phyloP scores from a whole-genome alignment of 345 rosid species.

The Eutrema yunnanense region DNA sequence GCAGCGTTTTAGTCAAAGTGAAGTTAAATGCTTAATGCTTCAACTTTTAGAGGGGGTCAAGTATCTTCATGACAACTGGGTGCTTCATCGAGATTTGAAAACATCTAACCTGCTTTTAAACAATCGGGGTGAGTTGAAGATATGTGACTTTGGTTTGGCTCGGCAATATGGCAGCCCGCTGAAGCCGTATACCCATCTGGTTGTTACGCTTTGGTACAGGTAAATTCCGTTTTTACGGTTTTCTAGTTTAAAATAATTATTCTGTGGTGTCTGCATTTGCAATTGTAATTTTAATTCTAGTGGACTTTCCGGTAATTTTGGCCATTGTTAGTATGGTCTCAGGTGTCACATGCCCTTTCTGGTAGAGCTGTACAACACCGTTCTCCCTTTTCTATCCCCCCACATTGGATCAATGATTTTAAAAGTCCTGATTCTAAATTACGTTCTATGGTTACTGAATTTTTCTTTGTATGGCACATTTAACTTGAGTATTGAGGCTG shows the following conservation, averaged over 20 bases:
- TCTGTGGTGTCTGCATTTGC: neutral
- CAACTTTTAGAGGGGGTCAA: conserved; percentile 90
- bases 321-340: neutral
- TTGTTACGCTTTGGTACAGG: conserved; percentile 99
- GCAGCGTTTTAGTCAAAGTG: conserved; percentile 98
- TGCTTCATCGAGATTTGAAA: conserved; percentile 96
- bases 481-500: neutral
- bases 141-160: conserved; percentile 98
- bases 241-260: neutral
- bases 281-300: neutral
- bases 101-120: conserved; percentile 93
- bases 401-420: neutral
- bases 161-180: conserved; percentile 97
- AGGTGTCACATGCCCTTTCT: neutral
- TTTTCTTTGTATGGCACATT: neutral
- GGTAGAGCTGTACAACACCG: neutral
- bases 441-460: neutral
- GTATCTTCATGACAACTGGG: conserved; percentile 99
- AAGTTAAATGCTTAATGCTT: conserved; percentile 96
- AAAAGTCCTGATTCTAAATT: neutral
- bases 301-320: neutral
- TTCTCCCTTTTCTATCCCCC: neutral
- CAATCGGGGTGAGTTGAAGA: conserved; percentile 94
- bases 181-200: conserved; percentile 97
- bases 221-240: conserved; percentile 27